Conservation (phyloP, 352 stramenopile genomes). For the Globisporangium cylindrosporum region DNA sequence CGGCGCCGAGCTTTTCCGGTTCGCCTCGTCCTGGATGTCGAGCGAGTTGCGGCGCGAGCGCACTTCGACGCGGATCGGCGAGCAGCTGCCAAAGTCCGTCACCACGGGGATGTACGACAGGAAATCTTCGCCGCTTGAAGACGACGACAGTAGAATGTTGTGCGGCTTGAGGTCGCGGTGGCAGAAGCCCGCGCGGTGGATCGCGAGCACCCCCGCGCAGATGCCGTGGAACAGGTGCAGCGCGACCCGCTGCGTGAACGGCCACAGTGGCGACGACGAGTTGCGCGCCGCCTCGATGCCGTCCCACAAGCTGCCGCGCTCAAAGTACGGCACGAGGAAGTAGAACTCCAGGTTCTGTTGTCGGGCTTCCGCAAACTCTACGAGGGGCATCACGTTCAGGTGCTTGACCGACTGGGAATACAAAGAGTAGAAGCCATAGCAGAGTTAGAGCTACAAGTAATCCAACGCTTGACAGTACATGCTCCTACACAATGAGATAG, state of each 20-base stretch:
- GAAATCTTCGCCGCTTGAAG: constrained; percentile 55
- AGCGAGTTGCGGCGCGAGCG: constrained; percentile 66
- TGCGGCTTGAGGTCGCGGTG: constrained; percentile 86
- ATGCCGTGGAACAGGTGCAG: constrained; percentile 85
- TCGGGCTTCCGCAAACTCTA: constrained; percentile 74
- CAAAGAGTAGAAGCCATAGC: background rate
- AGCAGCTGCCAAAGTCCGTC: constrained; percentile 84
- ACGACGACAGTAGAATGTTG: constrained; percentile 76
- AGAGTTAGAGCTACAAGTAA: background rate
- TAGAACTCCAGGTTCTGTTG: constrained; percentile 77
- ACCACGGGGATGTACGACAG: constrained; percentile 79
- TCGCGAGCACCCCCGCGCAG: constrained; percentile 64
- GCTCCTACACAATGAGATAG: background rate
- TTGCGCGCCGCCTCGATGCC: constrained; percentile 56
- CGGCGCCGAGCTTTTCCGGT: constrained; percentile 75
- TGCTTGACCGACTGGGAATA: constrained; percentile 65
- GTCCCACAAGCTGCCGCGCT: constrained; percentile 80
- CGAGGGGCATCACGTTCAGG: constrained; percentile 73
- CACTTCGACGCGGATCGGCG: constrained; percentile 66
- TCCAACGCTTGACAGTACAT: background rate
- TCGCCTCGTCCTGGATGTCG: constrained; percentile 77
- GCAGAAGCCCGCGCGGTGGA: constrained; percentile 80
- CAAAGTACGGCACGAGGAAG: constrained; percentile 85
- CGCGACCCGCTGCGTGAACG: constrained; percentile 78
- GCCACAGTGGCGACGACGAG: constrained; percentile 76